A percentile compares a stretch with the other conserved stretches of the same genome.
phyloP scores from a whole-genome alignment of 179 eudicot species.

The Spinacia oleracea region DNA sequence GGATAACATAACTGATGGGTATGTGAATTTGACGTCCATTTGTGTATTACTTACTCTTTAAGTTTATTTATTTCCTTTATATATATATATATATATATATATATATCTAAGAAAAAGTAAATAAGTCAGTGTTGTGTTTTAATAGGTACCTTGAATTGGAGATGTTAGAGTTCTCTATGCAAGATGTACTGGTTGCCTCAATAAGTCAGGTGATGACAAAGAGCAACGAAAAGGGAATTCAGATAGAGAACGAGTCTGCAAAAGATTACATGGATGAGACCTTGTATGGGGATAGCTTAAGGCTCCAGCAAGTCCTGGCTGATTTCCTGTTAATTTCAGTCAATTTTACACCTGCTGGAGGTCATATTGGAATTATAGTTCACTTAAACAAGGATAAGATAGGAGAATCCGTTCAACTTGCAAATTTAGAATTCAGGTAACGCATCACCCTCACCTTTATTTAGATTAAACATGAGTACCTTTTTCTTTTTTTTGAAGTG shows the following conservation, averaged over 20 bases:
- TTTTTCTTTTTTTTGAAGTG: no score
- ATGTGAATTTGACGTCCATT: constrained; percentile 20
- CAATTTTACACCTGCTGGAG: constrained; percentile 67
- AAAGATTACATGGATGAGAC: constrained; percentile 50
- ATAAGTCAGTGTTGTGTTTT: neutral
- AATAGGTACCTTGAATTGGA: constrained; percentile 80
- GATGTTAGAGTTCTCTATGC: constrained; percentile 78
- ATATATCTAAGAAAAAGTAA: neutral
- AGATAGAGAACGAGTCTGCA: constrained; percentile 44
- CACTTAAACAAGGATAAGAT: constrained; percentile 53
- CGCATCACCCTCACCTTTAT: neutral
- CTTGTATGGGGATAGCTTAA: constrained; percentile 74
- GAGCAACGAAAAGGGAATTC: constrained; percentile 75
- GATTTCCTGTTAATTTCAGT: constrained; percentile 75
- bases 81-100: no score
- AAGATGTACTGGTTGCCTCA: constrained; percentile 68
- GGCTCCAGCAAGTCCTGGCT: constrained; percentile 93
- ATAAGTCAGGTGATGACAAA: constrained; percentile 80
- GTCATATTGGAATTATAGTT: constrained; percentile 60
- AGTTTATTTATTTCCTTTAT: neutral
- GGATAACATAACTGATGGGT: constrained; percentile 90
- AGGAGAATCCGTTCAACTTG: constrained; percentile 75
- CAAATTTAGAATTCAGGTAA: constrained; percentile 85
- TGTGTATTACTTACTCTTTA: neutral
- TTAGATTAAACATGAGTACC: neutral